Percentiles rank a stretch among this genome's conserved stretches.
phyloP scores from a whole-genome alignment of 176 grass and related monocot species.

The Urochloa ruziziensis region DNA sequence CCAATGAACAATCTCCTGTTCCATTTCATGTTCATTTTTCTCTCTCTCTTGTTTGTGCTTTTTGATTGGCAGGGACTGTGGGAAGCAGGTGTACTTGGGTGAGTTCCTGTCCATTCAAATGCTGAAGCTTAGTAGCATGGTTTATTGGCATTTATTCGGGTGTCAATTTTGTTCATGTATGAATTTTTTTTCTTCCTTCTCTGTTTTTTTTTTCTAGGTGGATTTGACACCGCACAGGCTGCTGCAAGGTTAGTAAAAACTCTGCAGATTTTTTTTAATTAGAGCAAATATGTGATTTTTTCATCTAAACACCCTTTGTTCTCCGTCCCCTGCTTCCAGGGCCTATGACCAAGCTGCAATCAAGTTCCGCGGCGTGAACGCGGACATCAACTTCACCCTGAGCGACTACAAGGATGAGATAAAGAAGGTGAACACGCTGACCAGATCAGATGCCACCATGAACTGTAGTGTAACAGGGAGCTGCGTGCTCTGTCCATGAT shows the following conservation, averaged over 20 bases:
- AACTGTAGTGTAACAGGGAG: neutral
- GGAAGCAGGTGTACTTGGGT: slow-evolving; percentile 87
- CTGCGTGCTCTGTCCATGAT: neutral
- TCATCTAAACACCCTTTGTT: neutral
- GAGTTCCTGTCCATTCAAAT: slow-evolving; percentile 12
- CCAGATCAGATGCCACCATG: neutral
- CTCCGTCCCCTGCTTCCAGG: slow-evolving; percentile 7
- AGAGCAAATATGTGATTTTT: neutral
- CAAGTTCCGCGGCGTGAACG: slow-evolving; percentile 58
- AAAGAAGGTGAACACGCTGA: slow-evolving; percentile 48
- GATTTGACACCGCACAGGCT: slow-evolving; percentile 56
- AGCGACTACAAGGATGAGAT: slow-evolving; percentile 54
- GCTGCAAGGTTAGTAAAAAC: slow-evolving; percentile 44
- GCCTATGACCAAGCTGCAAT: slow-evolving; percentile 68
- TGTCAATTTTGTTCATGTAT: neutral
- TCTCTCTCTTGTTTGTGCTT: neutral
- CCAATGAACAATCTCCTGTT: slow-evolving; percentile 10
- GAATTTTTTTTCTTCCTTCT: neutral
- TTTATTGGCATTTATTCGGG: neutral
- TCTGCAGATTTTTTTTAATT: neutral
- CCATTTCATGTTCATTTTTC: neutral
- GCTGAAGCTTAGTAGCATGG: neutral
- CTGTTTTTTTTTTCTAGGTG: slow-evolving; percentile 38
- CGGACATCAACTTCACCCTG: slow-evolving; percentile 61
- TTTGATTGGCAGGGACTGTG: slow-evolving; percentile 56